Percentiles rank a stretch among this genome's conserved stretches.
phyloP scores from a whole-genome alignment of 768 basidiomycete species.

The Tylopilus balloui region DNA sequence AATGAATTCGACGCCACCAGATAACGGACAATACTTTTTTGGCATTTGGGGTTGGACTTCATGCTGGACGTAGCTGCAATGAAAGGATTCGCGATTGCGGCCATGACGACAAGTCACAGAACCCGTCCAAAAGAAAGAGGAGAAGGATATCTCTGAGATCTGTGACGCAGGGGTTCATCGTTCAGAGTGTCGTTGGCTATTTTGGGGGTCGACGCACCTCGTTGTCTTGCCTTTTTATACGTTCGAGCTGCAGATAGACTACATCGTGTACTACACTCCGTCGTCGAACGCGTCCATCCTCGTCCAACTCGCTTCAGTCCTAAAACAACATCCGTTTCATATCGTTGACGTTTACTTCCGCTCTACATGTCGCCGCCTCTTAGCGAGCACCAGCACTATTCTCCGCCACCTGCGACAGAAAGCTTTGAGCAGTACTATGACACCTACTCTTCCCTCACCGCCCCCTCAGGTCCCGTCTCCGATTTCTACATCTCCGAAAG shows the following conservation, averaged over 20 bases:
- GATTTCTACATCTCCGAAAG: slow-evolving; percentile 29
- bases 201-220: slow-evolving; percentile 23
- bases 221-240: slow-evolving; percentile 28
- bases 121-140: slow-evolving; percentile 9
- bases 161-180: slow-evolving; percentile 16
- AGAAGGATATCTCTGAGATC: slow-evolving; percentile 10
- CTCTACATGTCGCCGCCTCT: slow-evolving; percentile 24
- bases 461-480: slow-evolving; percentile 8
- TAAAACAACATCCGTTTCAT: slow-evolving; percentile 20
- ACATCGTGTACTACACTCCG: slow-evolving; percentile 21
- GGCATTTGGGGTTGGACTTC: slow-evolving; percentile 18
- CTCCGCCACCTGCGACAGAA: slow-evolving; percentile 8
- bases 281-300: background rate
- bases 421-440: slow-evolving; percentile 25
- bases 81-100: slow-evolving; percentile 13
- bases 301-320: slow-evolving; percentile 13
- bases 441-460: slow-evolving; percentile 13
- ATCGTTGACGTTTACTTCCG: slow-evolving; percentile 21
- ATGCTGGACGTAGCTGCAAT: slow-evolving; percentile 2
- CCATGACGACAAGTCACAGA: slow-evolving; percentile 27
- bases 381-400: slow-evolving; percentile 20
- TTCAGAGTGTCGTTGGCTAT: slow-evolving; percentile 23
- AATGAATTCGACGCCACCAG: slow-evolving; percentile 25
- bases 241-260: slow-evolving; percentile 11
- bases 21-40: slow-evolving; percentile 20